Base-by-base conservation (phyloP, 2,329 filamentous ascomycete genomes). In the Teratosphaeria destructans region DNA sequence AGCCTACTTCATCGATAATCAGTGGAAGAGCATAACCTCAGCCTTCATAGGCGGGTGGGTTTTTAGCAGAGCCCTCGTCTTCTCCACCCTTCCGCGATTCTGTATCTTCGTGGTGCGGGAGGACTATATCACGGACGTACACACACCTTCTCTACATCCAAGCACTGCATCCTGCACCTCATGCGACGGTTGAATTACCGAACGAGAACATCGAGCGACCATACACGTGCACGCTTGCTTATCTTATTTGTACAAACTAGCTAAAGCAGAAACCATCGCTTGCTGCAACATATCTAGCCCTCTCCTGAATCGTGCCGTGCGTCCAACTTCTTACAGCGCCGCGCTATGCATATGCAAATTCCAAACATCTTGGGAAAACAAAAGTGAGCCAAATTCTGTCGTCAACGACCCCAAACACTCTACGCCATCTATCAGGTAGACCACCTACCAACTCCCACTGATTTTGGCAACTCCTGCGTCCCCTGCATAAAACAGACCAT, bases 51-150 rank as follows among this genome's bases (percentile, higher is more conserved):
- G 53, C 23, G 26, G 53, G 58, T 58, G 56, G 62, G 77, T 74
- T 77, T 76, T 77, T 77, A 79, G 77, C 77, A 79, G 76, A 73
- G 73, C 77, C 53, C 76, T 73, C 76, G 77, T 79, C 77, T 76
- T 74, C 76, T 79, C 77, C 77, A 79, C 77, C 77, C 77, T 77
- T 75, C 74, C 70, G 71, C 34, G 27, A 54, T 32, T 32, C 71
- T 68, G 69, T 66, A 61, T 63, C 64, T 64, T 59, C 63, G 66
- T 72, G 72, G 69, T 72, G 71, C 71, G 67, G 73, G 72, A 75
- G 76, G 76, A 78, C 77, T 78, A 76, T 68, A 72, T 74, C 66
- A 72, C 71, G 67, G 76, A 78, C 76, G 75, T 72, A 79, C 76
- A 78, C 76, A 32, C 34, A 54, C 16, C 5, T 49, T 5, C 4